Base-by-base conservation (phyloP, 768 basidiomycete species). In the Tricholoma bakamatsutake region DNA sequence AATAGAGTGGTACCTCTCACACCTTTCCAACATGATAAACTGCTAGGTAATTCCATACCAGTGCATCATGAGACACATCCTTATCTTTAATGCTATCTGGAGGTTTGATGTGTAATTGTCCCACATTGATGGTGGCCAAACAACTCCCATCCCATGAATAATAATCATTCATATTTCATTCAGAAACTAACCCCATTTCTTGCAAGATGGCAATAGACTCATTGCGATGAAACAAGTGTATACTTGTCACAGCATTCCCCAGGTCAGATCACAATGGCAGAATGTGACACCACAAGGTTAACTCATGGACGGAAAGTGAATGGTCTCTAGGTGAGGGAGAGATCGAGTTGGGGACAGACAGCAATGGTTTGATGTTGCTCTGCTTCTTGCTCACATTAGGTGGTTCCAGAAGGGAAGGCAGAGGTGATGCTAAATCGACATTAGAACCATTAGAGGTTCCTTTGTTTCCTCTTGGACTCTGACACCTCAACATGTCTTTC, bases 401-500 rank as follows among this genome's bases (percentile, higher is more conserved):
- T 11, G 57, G 55, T 42, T 71, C 68, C 52, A 62, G 49, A n/a
- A 64, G 52, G 21, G 71, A 65, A n/a, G 69, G 60, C 21, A 66
- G 51, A 17, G 64, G 61, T 7, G 66, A 60, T 59, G 60, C 64
- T 18, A 37, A 55, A 18, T 31, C 18, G 28, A 51, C 40, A 17
- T 17, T 47, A 33, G 50, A 33, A 24, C 40, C 31, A 53, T 34
- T 50, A 57, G 50, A 30, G 52, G n/a, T 49, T 30, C 52, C 57
- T 46, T 24, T 61, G 47, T 66, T 72, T 15, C 77, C 76, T 56
- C 70, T 82, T 15, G 69, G 73, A 33, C 71, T 70, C 54, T 67
- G 78, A 9, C 80, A 82, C 62, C 83, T 85, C 31, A 93, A 67
- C 64, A 93, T 75, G 34, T 83, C 85, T 64, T 87, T 90, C 58